Conservation (phyloP, 129 eudicot genomes). For the Tagetes patula region DNA sequence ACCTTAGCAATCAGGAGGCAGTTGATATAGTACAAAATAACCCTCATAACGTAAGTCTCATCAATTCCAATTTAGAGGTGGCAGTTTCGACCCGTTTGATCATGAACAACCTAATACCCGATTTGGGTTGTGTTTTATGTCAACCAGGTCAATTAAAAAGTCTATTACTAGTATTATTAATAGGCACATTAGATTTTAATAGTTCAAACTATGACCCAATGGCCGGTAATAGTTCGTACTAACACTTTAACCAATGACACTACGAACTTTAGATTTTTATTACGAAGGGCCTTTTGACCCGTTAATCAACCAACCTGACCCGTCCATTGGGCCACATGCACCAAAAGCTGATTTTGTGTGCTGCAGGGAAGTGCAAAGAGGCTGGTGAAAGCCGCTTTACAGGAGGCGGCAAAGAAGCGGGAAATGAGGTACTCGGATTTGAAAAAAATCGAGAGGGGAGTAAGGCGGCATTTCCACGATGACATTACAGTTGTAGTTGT, state of each 20-base stretch:
- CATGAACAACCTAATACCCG: neutral
- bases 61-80: neutral
- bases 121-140: neutral
- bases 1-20: conserved; percentile 87
- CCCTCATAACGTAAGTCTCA: conserved; percentile 63
- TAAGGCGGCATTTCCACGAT: conserved; percentile 90
- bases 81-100: neutral
- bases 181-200: no score
- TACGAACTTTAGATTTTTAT: neutral
- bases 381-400: conserved; percentile 75
- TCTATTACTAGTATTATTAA: neutral
- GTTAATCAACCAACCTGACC: neutral
- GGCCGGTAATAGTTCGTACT: no score
- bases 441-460: conserved; percentile 84
- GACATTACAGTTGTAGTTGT: conserved; percentile 76
- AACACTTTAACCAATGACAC: no score
- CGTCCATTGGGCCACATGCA: neutral
- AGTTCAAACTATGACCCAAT: no score
- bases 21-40: conserved; percentile 73
- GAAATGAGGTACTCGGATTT: conserved; percentile 89
- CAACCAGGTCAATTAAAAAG: neutral
- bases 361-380: conserved; percentile 88
- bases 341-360: conserved; percentile 16
- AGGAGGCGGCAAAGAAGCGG: conserved; percentile 85
- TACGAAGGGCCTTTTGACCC: neutral